Evolutionary conservation across 495 filamentous ascomycete genomes (phyloP).

Genomic region (Massariosphaeria phaeospora): DNA sequence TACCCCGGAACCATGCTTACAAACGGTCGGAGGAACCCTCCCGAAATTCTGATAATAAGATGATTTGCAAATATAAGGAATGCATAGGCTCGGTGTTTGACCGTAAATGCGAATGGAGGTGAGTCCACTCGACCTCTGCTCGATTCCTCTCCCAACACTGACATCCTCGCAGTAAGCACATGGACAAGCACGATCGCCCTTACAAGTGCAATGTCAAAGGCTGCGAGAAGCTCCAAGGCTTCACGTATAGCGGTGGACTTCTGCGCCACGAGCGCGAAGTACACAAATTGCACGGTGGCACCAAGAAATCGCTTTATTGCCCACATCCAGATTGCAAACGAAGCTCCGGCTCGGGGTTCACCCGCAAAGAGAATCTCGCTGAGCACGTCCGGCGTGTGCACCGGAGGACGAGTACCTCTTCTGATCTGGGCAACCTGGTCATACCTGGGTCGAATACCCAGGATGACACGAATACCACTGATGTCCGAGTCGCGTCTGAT

Average conservation of each 20-base stretch:
- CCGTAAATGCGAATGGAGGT: slow-evolving; percentile 91
- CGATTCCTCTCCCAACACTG: no score
- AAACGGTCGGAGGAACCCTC: slow-evolving; percentile 50
- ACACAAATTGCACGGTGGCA: slow-evolving; percentile 77
- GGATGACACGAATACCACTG: slow-evolving; percentile 14
- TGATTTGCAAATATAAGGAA: slow-evolving; percentile 57
- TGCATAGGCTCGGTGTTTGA: slow-evolving; percentile 63
- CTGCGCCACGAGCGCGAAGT: slow-evolving; percentile 86
- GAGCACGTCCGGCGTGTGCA: slow-evolving; percentile 80
- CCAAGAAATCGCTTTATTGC: slow-evolving; percentile 72
- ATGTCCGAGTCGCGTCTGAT: slow-evolving; percentile 44
- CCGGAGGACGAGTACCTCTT: slow-evolving; percentile 21
- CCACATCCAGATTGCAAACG: slow-evolving; percentile 76
- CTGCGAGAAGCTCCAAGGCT: slow-evolving; percentile 85
- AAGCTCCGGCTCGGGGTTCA: slow-evolving; percentile 71
- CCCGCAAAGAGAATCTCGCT: slow-evolving; percentile 78
- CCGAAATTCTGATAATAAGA: slow-evolving; percentile 63
- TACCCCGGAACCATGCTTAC: slow-evolving; percentile 27
- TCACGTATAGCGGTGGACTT: slow-evolving; percentile 88
- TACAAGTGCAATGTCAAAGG: slow-evolving; percentile 72
- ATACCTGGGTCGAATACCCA: slow-evolving; percentile 26
- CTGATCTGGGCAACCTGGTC: slow-evolving; percentile 46
- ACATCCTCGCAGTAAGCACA: slow-evolving; percentile 65
- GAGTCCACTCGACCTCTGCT: slow-evolving; percentile 48
- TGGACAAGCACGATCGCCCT: slow-evolving; percentile 93